These are phyloP conservation scores for Seiridium unicorne DNA, from an alignment of 2,329 filamentous ascomycete species.

Conservation along the genomic window DNA sequence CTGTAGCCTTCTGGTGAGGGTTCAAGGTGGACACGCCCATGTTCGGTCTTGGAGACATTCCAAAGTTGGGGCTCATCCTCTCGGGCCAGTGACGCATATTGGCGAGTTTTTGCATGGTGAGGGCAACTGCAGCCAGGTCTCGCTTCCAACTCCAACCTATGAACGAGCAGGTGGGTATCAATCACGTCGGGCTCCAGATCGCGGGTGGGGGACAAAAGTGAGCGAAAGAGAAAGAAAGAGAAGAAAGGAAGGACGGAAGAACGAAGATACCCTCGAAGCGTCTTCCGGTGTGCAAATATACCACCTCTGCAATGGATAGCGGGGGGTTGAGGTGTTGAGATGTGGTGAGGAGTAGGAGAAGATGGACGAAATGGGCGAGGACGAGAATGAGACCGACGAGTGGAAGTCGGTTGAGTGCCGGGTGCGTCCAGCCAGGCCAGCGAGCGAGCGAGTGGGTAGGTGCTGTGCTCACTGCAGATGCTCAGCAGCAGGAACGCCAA, in stretches of 20 bases:
- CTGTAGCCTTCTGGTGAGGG: conserved; percentile 55
- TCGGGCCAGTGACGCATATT: conserved; percentile 73
- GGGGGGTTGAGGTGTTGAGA: conserved; percentile 4
- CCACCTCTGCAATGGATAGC: conserved; percentile 6
- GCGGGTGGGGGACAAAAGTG: conserved; percentile 15
- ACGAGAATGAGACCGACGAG: neutral
- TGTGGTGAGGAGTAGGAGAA: conserved; percentile 3
- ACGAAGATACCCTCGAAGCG: conserved; percentile 12
- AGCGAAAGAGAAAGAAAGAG: conserved; percentile 15
- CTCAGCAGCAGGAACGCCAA: neutral
- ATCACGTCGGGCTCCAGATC: conserved; percentile 1
- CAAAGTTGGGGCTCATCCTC: conserved; percentile 67
- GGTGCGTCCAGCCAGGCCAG: neutral
- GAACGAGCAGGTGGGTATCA: conserved; percentile 10
- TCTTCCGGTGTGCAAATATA: conserved; percentile 11
- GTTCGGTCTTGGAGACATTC: conserved; percentile 56
- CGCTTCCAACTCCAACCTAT: conserved; percentile 7
- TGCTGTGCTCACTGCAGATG: neutral
- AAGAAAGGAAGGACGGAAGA: conserved; percentile 12
- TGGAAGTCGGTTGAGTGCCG: neutral
- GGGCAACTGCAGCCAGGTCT: neutral
- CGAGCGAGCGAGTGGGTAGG: neutral
- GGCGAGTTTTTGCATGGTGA: conserved; percentile 67
- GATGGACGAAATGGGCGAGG: neutral
- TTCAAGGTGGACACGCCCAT: conserved; percentile 53